These are phyloP conservation scores for Pseudogymnoascus sp. DNA, from an alignment of 2,329 filamentous ascomycete genomes.

Conservation along the genomic window DNA sequence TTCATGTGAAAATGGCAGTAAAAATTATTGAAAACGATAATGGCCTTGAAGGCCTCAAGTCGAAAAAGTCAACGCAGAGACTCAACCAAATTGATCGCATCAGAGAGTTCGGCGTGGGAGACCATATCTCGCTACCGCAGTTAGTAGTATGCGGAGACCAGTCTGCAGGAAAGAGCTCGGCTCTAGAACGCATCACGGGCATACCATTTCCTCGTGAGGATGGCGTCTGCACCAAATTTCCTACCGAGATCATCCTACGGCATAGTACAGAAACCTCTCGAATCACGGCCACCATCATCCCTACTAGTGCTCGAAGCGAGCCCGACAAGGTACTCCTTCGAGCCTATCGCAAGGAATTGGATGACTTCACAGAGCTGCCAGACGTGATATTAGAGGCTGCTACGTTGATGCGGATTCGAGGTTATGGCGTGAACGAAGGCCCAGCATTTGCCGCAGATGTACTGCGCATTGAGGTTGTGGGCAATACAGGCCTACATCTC, in stretches of 20 bases:
- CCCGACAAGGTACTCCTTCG: background rate
- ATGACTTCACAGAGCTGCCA: background rate
- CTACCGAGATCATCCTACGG: conserved; percentile 21
- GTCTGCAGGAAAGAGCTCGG: conserved; percentile 14
- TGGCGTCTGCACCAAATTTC: background rate
- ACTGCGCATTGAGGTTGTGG: background rate
- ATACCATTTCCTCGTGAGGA: background rate
- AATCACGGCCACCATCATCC: background rate
- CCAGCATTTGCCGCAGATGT: background rate
- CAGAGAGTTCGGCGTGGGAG: conserved; percentile 13
- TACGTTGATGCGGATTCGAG: background rate
- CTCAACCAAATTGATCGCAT: conserved; percentile 15
- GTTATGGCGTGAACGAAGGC: background rate
- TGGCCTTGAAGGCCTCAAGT: background rate
- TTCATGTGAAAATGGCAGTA: background rate
- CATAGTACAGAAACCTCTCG: conserved; percentile 12
- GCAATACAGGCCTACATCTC: background rate
- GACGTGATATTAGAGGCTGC: background rate
- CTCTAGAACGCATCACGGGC: background rate
- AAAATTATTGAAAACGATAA: background rate
- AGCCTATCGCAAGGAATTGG: background rate
- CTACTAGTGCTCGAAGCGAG: background rate
- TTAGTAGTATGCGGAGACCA: conserved; percentile 18
- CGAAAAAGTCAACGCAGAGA: conserved; percentile 8
- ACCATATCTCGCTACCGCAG: conserved; percentile 17